Evolutionary conservation across 2,329 filamentous ascomycete genomes (phyloP), one percentile per base, ranked within the genome.

Genomic region (Zalaria sp.): DNA sequence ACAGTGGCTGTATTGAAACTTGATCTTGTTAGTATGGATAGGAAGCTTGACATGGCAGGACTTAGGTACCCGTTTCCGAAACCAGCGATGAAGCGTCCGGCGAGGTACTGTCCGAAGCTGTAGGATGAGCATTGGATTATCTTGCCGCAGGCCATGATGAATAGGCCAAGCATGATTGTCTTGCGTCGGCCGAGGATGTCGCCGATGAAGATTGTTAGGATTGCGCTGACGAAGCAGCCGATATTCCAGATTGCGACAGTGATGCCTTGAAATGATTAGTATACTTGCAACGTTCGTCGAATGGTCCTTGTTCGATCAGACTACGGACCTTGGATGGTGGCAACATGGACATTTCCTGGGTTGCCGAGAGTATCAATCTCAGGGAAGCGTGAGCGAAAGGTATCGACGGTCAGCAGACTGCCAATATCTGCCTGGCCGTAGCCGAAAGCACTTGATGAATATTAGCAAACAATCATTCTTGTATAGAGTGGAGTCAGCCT

Each of bases 361-460:
- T 55, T 52, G 35, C 58, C 55, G 10, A 58, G 52, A 10, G 59
- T 61, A 42, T 66, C 58, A 40, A 67, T 61, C 38, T 60, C 43
- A 4, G 63, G 63, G 39, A 68, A 66, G 31, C 57, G 50, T 4
- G 48, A 51, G 2, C 76, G 63, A 51, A 83, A 84, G 6, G 69
- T 68, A 18, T 70, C 62, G 52, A 88, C 71, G 3, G 81, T 84
- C 43, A 89, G 65, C 48, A 89, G 76, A 28, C 57, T 53, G 35
- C 54, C 57, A 27, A 59, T 51, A 29, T 57, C 53, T 38, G 54
- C 63, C 60, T 83, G 79, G 57, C 85, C 81, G 79, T 74, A 75
- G 36, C 73, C 73, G 47, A 76, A 71, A 7, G 69, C 60, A 35
- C 59, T 66, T 49, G 38, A 31, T 6, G 9, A 28, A 27, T 18